phyloP scores from a whole-genome alignment of 2,329 filamentous ascomycete species.

The Mycosphaerelloides madeirae region DNA sequence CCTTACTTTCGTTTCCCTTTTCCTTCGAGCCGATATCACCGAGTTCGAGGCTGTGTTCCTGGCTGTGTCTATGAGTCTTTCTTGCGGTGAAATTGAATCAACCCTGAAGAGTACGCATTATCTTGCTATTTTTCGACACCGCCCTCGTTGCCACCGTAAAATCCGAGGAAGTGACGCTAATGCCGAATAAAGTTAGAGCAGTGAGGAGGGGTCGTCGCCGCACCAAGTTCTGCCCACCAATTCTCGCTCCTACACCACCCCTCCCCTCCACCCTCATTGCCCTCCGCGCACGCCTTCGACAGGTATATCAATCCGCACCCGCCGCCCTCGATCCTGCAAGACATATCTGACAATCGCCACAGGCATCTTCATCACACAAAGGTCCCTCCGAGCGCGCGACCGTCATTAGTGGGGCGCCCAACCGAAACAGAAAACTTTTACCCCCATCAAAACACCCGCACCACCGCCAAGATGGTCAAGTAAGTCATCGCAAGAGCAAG shows the following conservation, averaged over 20 bases:
- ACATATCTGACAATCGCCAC: no score
- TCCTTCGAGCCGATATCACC: no score
- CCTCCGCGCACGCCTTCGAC: constrained; percentile 18
- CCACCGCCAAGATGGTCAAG: constrained; percentile 98
- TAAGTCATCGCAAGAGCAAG: constrained; percentile 40
- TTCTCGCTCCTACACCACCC: constrained; percentile 3
- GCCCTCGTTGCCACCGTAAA: no score
- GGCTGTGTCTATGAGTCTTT: no score
- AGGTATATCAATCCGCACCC: constrained; percentile 14
- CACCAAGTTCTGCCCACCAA: background rate
- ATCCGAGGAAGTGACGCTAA: no score
- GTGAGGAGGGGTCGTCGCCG: no score
- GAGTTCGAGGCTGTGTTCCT: no score
- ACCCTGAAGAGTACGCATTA: no score
- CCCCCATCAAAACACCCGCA: constrained; percentile 7
- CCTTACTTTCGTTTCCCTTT: no score
- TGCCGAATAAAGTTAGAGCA: no score
- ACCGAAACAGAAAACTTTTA: background rate
- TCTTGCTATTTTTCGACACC: no score
- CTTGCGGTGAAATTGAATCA: no score
- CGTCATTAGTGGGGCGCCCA: constrained; percentile 1
- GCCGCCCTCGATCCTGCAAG: background rate
- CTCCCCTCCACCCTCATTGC: background rate
- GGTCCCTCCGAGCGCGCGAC: background rate
- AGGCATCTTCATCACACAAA: background rate